Percentiles rank a stretch among this genome's conserved stretches.
Conservation (phyloP, 1,139 yeast species). For the Yueomyces sp. region DNA sequence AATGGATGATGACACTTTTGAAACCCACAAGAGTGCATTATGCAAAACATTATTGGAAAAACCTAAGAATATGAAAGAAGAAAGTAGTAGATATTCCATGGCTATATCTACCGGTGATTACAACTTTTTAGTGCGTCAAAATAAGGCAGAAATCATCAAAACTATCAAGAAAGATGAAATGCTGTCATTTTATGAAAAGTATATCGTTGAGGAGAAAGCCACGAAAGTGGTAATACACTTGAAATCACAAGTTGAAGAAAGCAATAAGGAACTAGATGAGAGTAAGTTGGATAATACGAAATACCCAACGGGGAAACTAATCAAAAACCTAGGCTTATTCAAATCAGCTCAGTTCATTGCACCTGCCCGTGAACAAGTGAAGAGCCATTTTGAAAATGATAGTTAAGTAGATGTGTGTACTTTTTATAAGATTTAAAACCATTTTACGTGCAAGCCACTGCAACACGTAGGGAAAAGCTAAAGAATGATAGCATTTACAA, state of each 20-base stretch:
- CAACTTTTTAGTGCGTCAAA: constrained; percentile 49
- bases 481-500: no score
- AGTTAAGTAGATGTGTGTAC: background rate
- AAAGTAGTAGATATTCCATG: constrained; percentile 51
- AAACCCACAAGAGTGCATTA: constrained; percentile 57
- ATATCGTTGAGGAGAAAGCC: constrained; percentile 31
- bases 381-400: constrained; percentile 1
- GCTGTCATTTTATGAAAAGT: constrained; percentile 37
- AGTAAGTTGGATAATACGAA: constrained; percentile 11
- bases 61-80: constrained; percentile 68
- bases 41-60: constrained; percentile 55
- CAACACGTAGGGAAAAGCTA: no score
- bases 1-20: constrained; percentile 51
- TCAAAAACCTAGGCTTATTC: constrained; percentile 30
- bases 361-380: constrained; percentile 32
- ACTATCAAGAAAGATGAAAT: constrained; percentile 46
- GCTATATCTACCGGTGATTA: constrained; percentile 65
- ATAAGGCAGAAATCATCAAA: constrained; percentile 46
- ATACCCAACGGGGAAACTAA: constrained; percentile 27
- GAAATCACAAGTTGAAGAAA: constrained; percentile 37
- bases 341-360: constrained; percentile 32
- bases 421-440: constrained; percentile 2
- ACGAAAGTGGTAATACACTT: constrained; percentile 54
- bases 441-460: no score
- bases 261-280: constrained; percentile 17